Base-by-base conservation (phyloP, 2,329 filamentous ascomycete species). In the Neurospora sp. region DNA sequence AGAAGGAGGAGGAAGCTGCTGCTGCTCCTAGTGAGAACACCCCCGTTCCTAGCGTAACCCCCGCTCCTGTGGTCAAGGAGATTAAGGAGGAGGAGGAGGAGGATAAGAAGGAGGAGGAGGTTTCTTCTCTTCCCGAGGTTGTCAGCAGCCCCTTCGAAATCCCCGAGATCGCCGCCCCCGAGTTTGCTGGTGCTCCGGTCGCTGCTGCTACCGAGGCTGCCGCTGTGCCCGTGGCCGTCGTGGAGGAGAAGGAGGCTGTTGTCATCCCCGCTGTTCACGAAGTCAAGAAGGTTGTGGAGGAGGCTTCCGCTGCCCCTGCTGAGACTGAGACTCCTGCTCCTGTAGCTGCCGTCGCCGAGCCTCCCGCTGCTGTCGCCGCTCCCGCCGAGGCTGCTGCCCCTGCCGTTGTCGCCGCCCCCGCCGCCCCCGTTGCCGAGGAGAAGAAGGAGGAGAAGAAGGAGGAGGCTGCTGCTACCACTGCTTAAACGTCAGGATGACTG, bases 101-200 rank as follows among this genome's bases (percentile, higher is more conserved):
- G 33, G 19, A 23, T 23, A 23, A 62, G 23, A 33, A 62, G 23
- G 52, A 62, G 23, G 52, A 62, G 39, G 36, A 36, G 33, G 19
- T n/a, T n/a, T 33, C 23, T 39, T 39, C 46, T n/a, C 19, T 17
- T 28, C 15, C 52, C 86, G 70, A 85, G 86, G 74, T 92, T 92
- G 82, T 87, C 84, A 68, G 86, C 90, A 33, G 12, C 52, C 52
- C 52, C 52, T 62, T 62, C 8, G 52, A 62, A 33, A 33, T 62
- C 19, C 52, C 52, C 52, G 52, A 62, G 52, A 62, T 62, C 52
- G 52, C 52, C 12, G 52, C 52, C 52, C 52, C 52, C 6, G 52
- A 62, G 23, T 62, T 62, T 28, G 52, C 52, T 10, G 52, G 52
- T 62, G 52, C 52, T 6, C 52, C 52, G 52, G 52, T 33, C 4